Conservation (phyloP, 371 early-diverging fungal genomes). For the Haplosporangium sp. region DNA sequence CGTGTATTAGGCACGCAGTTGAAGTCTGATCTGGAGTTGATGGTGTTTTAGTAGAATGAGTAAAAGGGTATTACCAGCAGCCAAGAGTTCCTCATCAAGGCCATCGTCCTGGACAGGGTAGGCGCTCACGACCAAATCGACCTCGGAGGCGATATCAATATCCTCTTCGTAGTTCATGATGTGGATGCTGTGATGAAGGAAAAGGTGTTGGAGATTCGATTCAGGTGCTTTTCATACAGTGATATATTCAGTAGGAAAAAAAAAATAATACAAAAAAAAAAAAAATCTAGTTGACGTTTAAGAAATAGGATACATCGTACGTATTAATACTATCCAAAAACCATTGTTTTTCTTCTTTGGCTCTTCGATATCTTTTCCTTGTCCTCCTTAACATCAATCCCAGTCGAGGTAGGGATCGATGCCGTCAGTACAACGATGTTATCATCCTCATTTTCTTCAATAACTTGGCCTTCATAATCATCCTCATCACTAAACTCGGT, state of each 20-base stretch:
- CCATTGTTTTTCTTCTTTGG: constrained; percentile 36
- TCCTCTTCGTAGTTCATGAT: constrained; percentile 68
- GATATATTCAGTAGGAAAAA: background rate
- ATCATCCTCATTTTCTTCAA: constrained; percentile 18
- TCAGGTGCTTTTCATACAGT: background rate
- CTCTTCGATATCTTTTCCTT: constrained; percentile 9
- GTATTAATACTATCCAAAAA: constrained; percentile 20
- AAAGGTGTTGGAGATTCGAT: constrained; percentile 20
- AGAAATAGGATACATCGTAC: constrained; percentile 7
- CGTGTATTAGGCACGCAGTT: background rate
- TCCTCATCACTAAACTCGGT: constrained; percentile 34
- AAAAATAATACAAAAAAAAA: background rate
- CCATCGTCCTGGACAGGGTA: constrained; percentile 66
- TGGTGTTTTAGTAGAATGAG: background rate
- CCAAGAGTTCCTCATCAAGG: constrained; percentile 55
- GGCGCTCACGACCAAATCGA: constrained; percentile 81
- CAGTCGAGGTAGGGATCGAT: background rate
- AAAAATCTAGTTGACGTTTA: background rate
- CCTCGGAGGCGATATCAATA: constrained; percentile 86
- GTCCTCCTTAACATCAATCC: constrained; percentile 6
- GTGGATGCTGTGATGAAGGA: constrained; percentile 24
- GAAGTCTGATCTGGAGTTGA: constrained; percentile 1
- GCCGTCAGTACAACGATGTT: constrained; percentile 22
- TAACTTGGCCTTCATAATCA: constrained; percentile 10
- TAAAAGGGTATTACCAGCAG: constrained; percentile 28